Evolutionary conservation across 805 yeast species (phyloP), one percentile per base, ranked within the genome.

Genomic region (Saccharomycopsis javanensis): DNA sequence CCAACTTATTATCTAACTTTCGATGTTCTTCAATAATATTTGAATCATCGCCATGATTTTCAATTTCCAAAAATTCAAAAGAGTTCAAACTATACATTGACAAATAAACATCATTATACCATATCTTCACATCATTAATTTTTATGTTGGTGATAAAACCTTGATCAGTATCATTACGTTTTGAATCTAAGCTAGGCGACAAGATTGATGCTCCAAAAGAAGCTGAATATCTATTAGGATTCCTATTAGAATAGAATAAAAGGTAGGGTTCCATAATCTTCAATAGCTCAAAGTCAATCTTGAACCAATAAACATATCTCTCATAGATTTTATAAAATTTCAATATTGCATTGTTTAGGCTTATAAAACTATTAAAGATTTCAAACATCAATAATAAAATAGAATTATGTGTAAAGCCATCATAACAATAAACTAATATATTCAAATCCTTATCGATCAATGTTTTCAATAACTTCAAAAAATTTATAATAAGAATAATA

Each of bases 361-460:
- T 0, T 79, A 63, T 28, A 81, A 67, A 53, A 83, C 80, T 57
- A 82, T 78, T 2, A 86, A 68, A 69, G 83, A 91, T 60, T 89
- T 86, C 60, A 83, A 64, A 64, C 79, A 91, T 58, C 88, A 80
- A 50, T 88, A 72, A 79, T 38, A 91, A 70, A 18, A 92, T 75
- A 4, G 96, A 82, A 55, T 91, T 86, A 66, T 90, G 97, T 0
- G 97, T 89, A 69, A 91, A 92, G 0, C 98, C 98, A 70, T 92
- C 97, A 2, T 88, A 80, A 65, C 97, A 89, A 67, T 83, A 85
- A 5, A 91, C 72, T 60, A 91, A 74, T 23, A 58, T 0, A 81
- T 72, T 5, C 79, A 75, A 55, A 72, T 68, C 5, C 63, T 62
- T 33, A 64, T 61, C 53, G 56, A 54, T 56, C 28, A 72, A 38